Conservation (phyloP, 345 rosid species). For the Adansonia digitata region DNA sequence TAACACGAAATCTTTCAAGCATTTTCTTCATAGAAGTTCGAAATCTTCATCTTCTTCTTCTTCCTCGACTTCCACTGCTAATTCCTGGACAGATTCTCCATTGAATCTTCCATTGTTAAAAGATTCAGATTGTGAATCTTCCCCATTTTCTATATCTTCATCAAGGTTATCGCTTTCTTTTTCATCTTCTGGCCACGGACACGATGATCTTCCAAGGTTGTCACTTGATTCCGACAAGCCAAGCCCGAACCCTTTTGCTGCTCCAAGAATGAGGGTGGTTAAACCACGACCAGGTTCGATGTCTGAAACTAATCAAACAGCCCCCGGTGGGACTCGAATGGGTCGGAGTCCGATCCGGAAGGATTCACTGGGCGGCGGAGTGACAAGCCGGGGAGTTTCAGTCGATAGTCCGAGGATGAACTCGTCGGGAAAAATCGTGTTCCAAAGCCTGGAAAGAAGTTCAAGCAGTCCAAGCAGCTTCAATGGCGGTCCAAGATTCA, state of each 20-base stretch:
- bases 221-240: conserved; percentile 84
- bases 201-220: conserved; percentile 70
- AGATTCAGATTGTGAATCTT: conserved; percentile 59
- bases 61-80: no score
- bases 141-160: conserved; percentile 63
- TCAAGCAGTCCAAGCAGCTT: conserved; percentile 95
- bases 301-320: conserved; percentile 15
- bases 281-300: conserved; percentile 34
- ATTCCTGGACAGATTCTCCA: conserved; percentile 28
- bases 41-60: conserved; percentile 31
- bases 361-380: conserved; percentile 27
- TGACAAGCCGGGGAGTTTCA: conserved; percentile 56
- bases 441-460: conserved; percentile 86
- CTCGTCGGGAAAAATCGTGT: conserved; percentile 90
- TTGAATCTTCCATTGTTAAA: conserved; percentile 63
- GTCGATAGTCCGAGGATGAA: conserved; percentile 91
- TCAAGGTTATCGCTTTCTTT: conserved; percentile 84
- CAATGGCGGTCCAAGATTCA: conserved; percentile 75
- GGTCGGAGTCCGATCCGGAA: conserved; percentile 63
- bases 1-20: conserved; percentile 53
- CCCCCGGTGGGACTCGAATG: conserved; percentile 19
- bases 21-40: conserved; percentile 61
- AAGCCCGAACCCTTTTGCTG: conserved; percentile 56
- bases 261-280: conserved; percentile 59
- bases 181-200: conserved; percentile 83